Conservation (phyloP, 139 green algal genomes). For the Coelastrella sp. region DNA sequence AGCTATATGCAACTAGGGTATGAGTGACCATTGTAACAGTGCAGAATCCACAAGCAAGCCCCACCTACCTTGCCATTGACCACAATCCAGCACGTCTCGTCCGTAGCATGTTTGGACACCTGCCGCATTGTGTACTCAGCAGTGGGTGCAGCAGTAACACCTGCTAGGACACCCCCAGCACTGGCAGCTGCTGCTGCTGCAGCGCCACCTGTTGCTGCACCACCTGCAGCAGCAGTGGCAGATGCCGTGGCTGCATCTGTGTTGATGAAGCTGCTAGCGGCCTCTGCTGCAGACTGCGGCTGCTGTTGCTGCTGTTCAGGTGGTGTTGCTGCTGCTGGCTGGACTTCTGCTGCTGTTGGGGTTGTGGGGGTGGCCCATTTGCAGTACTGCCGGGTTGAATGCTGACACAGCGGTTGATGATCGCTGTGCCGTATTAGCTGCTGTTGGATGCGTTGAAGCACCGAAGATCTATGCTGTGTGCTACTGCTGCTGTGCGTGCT, state of each 20-base stretch:
- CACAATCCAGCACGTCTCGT: conserved; percentile 95
- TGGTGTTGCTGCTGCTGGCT: conserved; percentile 1
- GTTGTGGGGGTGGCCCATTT: not conserved
- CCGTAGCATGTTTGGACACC: conserved; percentile 78
- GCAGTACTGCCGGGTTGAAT: not conserved
- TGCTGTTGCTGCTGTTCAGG: not conserved
- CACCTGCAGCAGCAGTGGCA: conserved; percentile 10
- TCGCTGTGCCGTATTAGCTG: not conserved
- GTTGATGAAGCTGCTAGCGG: conserved; percentile 3
- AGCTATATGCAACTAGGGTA: too few species aligned
- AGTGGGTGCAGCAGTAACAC: not conserved
- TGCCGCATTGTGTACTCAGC: conserved; percentile 78
- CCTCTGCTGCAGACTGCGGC: conserved; percentile 19
- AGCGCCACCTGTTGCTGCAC: not conserved
- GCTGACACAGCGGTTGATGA: not conserved
- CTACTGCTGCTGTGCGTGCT: conserved; percentile 33
- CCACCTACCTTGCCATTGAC: conserved; percentile 90
- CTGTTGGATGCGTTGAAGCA: too few species aligned
- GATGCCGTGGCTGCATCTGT: not conserved
- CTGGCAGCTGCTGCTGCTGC: conserved; percentile 13
- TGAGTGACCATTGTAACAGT: too few species aligned
- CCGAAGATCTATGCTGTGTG: too few species aligned
- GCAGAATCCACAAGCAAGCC: too few species aligned
- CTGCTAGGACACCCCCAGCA: conserved; percentile 3
- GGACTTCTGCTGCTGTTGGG: conserved; percentile 17